Conservation (phyloP, 129 eudicot species). For the Smallanthus sonchifolius region DNA sequence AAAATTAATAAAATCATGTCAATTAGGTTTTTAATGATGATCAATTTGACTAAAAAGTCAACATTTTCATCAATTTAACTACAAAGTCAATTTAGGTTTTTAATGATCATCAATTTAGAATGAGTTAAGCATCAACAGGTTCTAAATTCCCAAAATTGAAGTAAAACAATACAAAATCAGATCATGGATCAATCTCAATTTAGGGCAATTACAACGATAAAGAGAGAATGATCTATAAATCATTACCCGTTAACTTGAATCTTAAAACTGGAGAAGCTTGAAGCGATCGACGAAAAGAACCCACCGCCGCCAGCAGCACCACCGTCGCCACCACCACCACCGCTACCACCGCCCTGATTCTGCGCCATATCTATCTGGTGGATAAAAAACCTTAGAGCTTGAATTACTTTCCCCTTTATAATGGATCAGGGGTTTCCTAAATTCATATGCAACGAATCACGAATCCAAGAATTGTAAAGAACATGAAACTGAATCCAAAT, state of each 20-base stretch:
- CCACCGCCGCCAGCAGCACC: constrained; percentile 4
- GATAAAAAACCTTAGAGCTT: constrained; percentile 24
- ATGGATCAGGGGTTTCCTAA: constrained; percentile 11
- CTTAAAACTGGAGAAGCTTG: constrained; percentile 51
- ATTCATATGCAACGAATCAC: not conserved
- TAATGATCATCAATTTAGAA: not conserved
- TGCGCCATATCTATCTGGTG: constrained; percentile 35
- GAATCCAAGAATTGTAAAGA: constrained; percentile 9
- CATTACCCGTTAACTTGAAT: constrained; percentile 51
- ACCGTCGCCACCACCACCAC: constrained; percentile 34
- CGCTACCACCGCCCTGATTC: constrained; percentile 38
- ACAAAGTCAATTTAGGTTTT: not conserved
- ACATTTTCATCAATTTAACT: not conserved
- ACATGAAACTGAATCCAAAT: constrained; percentile 10
- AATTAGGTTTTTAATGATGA: constrained; percentile 5
- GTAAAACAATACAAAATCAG: not conserved
- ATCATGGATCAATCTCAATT: constrained; percentile 6
- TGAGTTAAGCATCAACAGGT: not conserved
- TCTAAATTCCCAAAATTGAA: not conserved
- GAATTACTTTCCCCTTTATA: not conserved
- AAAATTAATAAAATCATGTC: not conserved
- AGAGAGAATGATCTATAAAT: not conserved
- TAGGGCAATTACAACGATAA: constrained; percentile 5
- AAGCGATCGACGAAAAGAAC: constrained; percentile 50
- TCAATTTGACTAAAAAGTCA: not conserved